Base-by-base conservation (phyloP, 1,284 basidiomycete species). In the Stereum hirsutum region DNA sequence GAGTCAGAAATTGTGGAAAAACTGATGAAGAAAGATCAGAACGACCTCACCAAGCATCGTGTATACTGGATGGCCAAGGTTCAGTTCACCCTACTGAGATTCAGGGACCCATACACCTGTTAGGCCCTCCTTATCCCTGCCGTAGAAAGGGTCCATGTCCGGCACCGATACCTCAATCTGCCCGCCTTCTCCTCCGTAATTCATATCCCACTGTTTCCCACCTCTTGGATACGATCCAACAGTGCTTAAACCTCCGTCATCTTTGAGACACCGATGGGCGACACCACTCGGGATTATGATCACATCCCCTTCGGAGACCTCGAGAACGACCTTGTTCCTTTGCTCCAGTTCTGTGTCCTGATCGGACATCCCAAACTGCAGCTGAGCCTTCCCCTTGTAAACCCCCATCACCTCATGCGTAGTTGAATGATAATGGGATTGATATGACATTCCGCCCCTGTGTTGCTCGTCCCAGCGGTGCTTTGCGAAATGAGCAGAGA, bases 351-450 rank as follows among this genome's bases (percentile, higher is more conserved):
- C 35, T 19, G 35, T 6, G 20, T 36, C 35, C 20, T 23, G n/a
- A 25, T 39, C 38, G n/a, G 38, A 21, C n/a, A 39, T 26, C 15
- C 38, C 38, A 10, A 39, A 39, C 11, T 19, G 20, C 12, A 27
- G 25, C 25, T 25, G 11, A 11, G 38, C 38, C 5, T 25, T 25
- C 6, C 38, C 38, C 6, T 15, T 25, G 38, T 25, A 39, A 10
- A 39, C 24, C 15, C 38, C 38, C 15, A 39, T 21, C n/a, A 25
- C 38, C 38, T 39, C 38, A 23, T 39, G 38, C 7, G 38, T 39
- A 7, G 38, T 39, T 8, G 38, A 39, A 23, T 39, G 38, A 26
- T 27, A 39, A 23, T 39, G 38, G 19, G 38, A 39, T 23, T n/a
- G 14, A 15, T 26, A 3, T 8, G 25, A 39, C 38, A 39, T 39